These are phyloP conservation scores for Chlorella sp. DNA, from an alignment of 139 green algal species.

Conservation along the genomic window DNA sequence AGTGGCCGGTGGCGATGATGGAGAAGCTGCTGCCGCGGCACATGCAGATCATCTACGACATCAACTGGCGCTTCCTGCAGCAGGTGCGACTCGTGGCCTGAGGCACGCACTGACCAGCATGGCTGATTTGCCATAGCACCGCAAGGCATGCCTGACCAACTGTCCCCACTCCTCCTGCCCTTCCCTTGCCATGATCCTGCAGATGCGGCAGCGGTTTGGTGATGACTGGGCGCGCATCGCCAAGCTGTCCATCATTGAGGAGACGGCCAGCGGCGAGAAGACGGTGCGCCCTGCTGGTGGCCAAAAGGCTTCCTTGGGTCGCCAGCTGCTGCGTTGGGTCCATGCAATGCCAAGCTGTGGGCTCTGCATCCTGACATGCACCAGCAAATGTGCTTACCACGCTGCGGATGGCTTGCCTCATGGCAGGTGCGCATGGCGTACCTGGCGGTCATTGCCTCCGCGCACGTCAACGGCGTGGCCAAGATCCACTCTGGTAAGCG, in stretches of 20 bases:
- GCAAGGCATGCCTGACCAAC: no score
- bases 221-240: conserved; percentile 90
- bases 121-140: no score
- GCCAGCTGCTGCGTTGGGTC: no score
- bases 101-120: no score
- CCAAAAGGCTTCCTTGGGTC: no score
- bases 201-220: conserved; percentile 81
- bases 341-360: background rate
- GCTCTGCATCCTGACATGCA: background rate
- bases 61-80: conserved; percentile 98
- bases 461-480: conserved; percentile 96
- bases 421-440: conserved; percentile 97
- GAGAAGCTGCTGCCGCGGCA: conserved; percentile 97
- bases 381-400: background rate
- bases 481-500: conserved; percentile 87
- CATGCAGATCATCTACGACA: conserved; percentile 99
- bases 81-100: conserved; percentile 46
- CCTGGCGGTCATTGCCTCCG: conserved; percentile 88
- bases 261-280: conserved; percentile 78
- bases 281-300: conserved; percentile 33
- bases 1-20: conserved; percentile 93
- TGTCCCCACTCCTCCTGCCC: no score
- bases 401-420: background rate
- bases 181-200: background rate
- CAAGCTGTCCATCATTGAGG: conserved; percentile 97